These are phyloP conservation scores for Mucor racemosus DNA, from an alignment of 371 early-diverging fungal species.

Conservation along the genomic window DNA sequence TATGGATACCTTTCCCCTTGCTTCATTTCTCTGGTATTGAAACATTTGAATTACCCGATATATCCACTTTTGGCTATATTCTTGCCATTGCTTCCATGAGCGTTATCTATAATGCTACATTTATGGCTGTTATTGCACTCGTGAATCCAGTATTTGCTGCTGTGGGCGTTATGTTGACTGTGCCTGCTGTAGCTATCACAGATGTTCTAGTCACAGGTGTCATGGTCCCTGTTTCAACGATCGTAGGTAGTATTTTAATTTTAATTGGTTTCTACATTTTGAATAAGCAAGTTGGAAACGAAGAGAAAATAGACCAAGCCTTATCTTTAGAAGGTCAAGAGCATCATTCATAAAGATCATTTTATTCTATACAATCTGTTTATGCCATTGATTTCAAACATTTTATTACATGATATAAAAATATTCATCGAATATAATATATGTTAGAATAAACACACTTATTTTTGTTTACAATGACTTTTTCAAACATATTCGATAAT, in stretches of 20 bases:
- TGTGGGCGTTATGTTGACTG: slow-evolving; percentile 83
- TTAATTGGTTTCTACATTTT: slow-evolving; percentile 58
- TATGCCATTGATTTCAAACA: too few species aligned
- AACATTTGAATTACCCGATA: slow-evolving; percentile 66
- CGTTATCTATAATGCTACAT: slow-evolving; percentile 76
- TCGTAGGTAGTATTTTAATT: slow-evolving; percentile 59
- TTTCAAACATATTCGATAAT: too few species aligned
- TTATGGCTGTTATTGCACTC: slow-evolving; percentile 79
- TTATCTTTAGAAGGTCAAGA: slow-evolving; percentile 20
- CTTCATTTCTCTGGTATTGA: slow-evolving; percentile 68
- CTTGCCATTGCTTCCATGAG: slow-evolving; percentile 71
- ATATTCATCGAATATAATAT: too few species aligned
- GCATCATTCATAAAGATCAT: not conserved
- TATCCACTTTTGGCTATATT: slow-evolving; percentile 56
- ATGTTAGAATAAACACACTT: too few species aligned
- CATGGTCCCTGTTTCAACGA: slow-evolving; percentile 54
- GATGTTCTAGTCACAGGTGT: slow-evolving; percentile 62
- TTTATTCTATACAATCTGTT: too few species aligned
- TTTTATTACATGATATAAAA: too few species aligned
- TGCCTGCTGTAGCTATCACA: slow-evolving; percentile 74
- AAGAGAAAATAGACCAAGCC: slow-evolving; percentile 23
- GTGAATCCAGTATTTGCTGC: slow-evolving; percentile 84
- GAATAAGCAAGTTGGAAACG: slow-evolving; percentile 34
- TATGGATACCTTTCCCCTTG: slow-evolving; percentile 81
- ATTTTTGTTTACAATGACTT: too few species aligned